These are phyloP conservation scores for Sugiyamaella pinicola DNA, from an alignment of 1,139 yeast species.

Conservation along the genomic window DNA sequence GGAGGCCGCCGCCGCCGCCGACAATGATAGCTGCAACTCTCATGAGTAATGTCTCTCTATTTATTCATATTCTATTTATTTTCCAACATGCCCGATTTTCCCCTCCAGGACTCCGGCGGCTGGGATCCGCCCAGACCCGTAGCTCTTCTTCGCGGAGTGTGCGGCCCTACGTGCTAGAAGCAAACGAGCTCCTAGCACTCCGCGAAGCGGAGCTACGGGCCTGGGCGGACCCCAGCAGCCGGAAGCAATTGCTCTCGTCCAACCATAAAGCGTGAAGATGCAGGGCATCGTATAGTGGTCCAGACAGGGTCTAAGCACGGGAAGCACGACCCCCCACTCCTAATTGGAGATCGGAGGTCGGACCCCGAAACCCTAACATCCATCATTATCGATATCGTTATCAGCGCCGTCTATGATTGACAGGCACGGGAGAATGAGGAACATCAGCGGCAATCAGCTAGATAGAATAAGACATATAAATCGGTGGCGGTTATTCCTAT, in stretches of 20 bases:
- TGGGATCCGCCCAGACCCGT: slow-evolving; percentile 7
- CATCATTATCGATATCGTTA: slow-evolving; percentile 1
- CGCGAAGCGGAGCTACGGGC: neutral
- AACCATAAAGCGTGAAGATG: neutral
- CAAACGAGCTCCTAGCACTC: slow-evolving; percentile 9
- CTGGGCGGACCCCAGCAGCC: slow-evolving; percentile 7
- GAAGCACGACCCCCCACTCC: too few species aligned
- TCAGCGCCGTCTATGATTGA: slow-evolving; percentile 11
- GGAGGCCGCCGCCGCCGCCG: neutral
- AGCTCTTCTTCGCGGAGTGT: neutral
- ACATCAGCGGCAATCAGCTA: neutral
- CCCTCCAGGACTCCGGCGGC: slow-evolving; percentile 14
- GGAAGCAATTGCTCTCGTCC: neutral
- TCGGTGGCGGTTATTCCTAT: neutral
- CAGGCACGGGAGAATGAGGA: neutral
- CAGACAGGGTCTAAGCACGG: too few species aligned
- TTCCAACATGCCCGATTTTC: neutral
- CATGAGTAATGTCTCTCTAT: neutral
- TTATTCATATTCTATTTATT: slow-evolving; percentile 1
- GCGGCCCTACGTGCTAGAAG: neutral
- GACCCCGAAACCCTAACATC: slow-evolving; percentile 2
- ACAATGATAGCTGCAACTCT: neutral
- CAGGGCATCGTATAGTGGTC: too few species aligned
- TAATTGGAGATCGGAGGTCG: slow-evolving; percentile 1
- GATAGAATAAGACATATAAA: neutral